Evolutionary conservation across 768 basidiomycete genomes (phyloP).

Genomic region (Tricholomella constricta): DNA sequence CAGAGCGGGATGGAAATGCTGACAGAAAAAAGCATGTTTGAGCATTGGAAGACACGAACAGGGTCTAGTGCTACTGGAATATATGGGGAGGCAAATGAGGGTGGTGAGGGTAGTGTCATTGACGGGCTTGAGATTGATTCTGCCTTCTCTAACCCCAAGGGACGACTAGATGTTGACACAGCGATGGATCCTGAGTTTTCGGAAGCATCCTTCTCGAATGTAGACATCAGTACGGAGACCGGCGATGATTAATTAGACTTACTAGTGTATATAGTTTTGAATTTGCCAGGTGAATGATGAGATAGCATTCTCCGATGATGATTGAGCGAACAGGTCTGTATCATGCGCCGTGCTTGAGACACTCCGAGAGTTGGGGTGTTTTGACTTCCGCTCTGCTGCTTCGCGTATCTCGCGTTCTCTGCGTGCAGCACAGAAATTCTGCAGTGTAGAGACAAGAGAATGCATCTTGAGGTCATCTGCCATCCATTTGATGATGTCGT

Average conservation of each 20-base stretch:
- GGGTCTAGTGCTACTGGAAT: not conserved
- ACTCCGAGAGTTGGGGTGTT: not conserved
- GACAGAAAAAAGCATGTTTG: constrained; percentile 1
- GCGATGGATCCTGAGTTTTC: not conserved
- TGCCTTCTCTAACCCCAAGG: not conserved
- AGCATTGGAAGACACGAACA: not conserved
- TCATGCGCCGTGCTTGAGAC: not conserved
- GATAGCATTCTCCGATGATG: not conserved
- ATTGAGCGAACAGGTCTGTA: not conserved
- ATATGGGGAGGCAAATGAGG: not conserved
- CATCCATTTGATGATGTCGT: not conserved
- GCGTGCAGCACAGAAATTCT: too few species aligned
- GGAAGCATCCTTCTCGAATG: not conserved
- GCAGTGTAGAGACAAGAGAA: not conserved
- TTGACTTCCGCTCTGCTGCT: not conserved
- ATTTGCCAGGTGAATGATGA: not conserved
- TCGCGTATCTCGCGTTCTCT: not conserved
- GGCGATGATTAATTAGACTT: not conserved
- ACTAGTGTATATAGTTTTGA: too few species aligned
- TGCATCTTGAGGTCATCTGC: not conserved
- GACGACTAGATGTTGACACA: not conserved
- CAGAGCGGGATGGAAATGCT: not conserved
- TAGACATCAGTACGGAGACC: not conserved
- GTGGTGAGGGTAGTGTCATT: not conserved
- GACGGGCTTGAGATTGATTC: not conserved